Evolutionary conservation across 2,329 filamentous ascomycete genomes (phyloP).

Genomic region (Diaporthe batatas): DNA sequence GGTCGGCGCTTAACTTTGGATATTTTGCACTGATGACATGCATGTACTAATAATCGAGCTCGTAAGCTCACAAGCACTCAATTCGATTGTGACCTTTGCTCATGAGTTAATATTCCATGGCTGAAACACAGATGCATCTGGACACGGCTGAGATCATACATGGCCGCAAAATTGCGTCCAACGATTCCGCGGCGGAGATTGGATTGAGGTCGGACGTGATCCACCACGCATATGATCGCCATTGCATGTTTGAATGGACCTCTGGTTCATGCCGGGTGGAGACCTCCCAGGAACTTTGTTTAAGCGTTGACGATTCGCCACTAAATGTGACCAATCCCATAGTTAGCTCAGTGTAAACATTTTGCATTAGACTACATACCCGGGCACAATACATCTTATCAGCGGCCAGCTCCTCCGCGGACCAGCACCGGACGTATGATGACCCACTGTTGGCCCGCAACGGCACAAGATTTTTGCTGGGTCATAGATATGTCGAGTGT

Average conservation of each 20-base stretch:
- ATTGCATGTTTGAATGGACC: background rate
- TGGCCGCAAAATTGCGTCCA: background rate
- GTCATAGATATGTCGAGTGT: background rate
- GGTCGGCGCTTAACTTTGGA: no score
- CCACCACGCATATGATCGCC: background rate
- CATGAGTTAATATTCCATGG: no score
- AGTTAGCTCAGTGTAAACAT: background rate
- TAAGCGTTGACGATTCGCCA: background rate
- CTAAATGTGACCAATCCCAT: background rate
- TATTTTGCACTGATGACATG: background rate
- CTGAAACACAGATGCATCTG: background rate
- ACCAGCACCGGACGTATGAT: constrained; percentile 7
- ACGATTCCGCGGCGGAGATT: background rate
- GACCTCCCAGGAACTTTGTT: no score
- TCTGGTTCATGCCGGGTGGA: background rate
- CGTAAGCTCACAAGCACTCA: background rate
- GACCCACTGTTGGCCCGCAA: constrained; percentile 19
- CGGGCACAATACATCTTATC: background rate
- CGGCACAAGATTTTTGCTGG: constrained; percentile 22
- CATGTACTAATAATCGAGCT: no score
- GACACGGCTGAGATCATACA: background rate
- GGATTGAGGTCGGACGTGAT: background rate
- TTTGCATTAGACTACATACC: background rate
- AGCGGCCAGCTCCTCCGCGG: constrained; percentile 11
- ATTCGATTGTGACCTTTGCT: background rate